Base-by-base conservation (phyloP, 2,329 filamentous ascomycete genomes). In the Parastagonospora nodorum region DNA sequence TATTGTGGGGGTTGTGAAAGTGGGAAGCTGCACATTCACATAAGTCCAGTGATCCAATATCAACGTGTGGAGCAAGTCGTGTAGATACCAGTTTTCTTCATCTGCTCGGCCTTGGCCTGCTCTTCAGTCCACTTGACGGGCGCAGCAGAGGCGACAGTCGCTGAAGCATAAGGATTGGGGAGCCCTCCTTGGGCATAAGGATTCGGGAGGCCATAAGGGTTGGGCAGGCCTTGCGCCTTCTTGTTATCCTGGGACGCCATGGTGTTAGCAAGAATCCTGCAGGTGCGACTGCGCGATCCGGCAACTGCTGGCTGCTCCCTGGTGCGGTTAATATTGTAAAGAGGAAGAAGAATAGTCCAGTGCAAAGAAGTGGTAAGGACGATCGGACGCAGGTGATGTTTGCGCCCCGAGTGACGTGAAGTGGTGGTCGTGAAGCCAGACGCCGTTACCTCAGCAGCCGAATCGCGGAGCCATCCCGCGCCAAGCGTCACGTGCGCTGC, bases 11-110 rank as follows among this genome's bases (percentile, higher is more conserved):
- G 33, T 68, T 69, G 45, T 67, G 64, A 45, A 71, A 71, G 29
- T 32, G 29, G 29, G 40, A 32, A 52, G 58, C 68, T 72, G 53
- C 45, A 59, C 15, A 45, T 45, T 58, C 48, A 52, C 53, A 67
- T 71, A 53, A 72, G 69, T 62, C 54, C n/a, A n/a, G 50, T 62
- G 51, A 47, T 55, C 60, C 56, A 61, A 57, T 42, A 44, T 43
- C 43, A 52, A 55, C 40, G 54, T 53, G 43, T 47, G 55, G 60
- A 60, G 50, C 49, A 57, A 48, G 43, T 58, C 55, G 57, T 55
- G 51, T 66, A 67, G 61, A 56, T 72, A 72, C 68, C 68, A 61
- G 65, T 55, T 63, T 69, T 70, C 57, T 66, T 68, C 53, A 57
- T 51, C 42, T 60, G 63, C 50, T 68, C 66, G 37, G 64, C 59